These are phyloP conservation scores for Globisporangium nagaii DNA, from an alignment of 352 stramenopile genomes.

Conservation along the genomic window DNA sequence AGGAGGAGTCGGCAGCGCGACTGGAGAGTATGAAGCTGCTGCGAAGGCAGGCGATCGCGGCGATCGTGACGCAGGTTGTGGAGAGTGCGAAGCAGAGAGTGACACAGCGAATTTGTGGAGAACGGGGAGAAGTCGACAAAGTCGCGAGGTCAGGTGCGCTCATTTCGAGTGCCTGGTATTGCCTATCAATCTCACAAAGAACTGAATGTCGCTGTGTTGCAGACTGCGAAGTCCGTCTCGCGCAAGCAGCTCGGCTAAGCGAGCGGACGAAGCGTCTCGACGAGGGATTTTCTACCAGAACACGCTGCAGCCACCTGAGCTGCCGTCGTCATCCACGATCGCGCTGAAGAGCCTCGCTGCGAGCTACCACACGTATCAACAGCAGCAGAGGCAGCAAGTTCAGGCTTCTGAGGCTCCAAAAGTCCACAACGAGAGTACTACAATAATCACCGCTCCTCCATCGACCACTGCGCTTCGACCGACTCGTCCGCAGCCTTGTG, in stretches of 20 bases:
- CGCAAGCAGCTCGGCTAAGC: neutral
- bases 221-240: neutral
- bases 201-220: neutral
- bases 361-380: neutral
- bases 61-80: neutral
- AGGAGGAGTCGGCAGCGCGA: too few species aligned
- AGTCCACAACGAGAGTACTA: neutral
- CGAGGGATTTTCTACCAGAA: conserved; percentile 28
- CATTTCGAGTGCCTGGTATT: neutral
- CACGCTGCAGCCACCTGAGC: conserved; percentile 14
- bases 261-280: neutral
- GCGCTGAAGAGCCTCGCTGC: conserved; percentile 6
- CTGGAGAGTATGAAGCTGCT: neutral
- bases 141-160: neutral
- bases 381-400: neutral
- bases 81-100: neutral
- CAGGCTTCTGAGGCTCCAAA: neutral
- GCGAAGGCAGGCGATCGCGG: neutral
- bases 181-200: too few species aligned
- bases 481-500: conserved; percentile 1
- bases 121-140: neutral
- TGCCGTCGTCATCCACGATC: conserved; percentile 16
- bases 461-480: neutral
- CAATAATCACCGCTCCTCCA: neutral
- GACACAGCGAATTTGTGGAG: neutral